Conservation (phyloP, 306 rosid species). For the Cicer pinnatifidum region DNA sequence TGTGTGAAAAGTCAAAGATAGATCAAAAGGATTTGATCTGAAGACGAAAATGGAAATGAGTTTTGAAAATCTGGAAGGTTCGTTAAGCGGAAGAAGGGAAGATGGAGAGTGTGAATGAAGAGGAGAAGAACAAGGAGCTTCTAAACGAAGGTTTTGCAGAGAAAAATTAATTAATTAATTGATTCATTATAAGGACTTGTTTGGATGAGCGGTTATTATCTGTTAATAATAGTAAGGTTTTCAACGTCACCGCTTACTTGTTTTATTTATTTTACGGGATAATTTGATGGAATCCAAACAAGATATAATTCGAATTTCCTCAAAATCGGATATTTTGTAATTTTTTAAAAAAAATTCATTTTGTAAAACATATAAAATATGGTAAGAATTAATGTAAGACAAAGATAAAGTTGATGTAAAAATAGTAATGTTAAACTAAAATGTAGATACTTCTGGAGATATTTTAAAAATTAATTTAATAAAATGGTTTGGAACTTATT, state of each 20-base stretch:
- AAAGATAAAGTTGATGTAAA: too few species aligned
- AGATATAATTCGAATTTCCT: background rate
- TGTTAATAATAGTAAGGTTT: constrained; percentile 8
- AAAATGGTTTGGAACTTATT: too few species aligned
- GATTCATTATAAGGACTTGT: constrained; percentile 37
- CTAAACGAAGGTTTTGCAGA: constrained; percentile 57
- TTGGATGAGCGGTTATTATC: constrained; percentile 37
- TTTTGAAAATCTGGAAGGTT: constrained; percentile 41
- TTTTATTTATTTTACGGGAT: background rate
- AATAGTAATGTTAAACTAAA: too few species aligned
- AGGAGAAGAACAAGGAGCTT: constrained; percentile 48
- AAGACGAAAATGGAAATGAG: constrained; percentile 38
- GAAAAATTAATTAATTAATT: constrained; percentile 27
- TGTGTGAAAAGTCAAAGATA: constrained; percentile 42
- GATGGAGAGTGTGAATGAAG: constrained; percentile 36
- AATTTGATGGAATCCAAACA: constrained; percentile 24
- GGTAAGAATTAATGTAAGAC: too few species aligned
- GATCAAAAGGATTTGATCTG: constrained; percentile 52
- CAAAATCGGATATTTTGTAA: background rate
- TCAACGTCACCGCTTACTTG: background rate
- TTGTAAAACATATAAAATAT: too few species aligned
- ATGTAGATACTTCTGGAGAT: too few species aligned
- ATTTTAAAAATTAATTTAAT: too few species aligned
- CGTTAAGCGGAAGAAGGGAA: constrained; percentile 34
- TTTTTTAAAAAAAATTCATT: background rate